Evolutionary conservation across 2,329 filamentous ascomycete genomes (phyloP).

Genomic region (Arachnomyces sp.): DNA sequence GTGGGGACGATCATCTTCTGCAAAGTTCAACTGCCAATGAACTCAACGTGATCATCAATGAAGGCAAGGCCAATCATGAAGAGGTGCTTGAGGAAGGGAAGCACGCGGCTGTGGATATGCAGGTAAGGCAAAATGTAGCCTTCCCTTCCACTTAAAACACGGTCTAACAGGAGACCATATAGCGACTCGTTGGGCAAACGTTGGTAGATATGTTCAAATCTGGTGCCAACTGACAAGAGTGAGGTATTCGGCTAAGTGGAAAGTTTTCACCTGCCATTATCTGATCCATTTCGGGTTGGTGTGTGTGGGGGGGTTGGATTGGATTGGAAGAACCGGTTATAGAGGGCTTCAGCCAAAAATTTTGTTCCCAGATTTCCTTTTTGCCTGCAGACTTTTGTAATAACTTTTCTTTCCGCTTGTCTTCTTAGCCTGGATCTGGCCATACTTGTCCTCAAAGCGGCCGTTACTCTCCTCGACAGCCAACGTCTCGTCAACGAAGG

Average conservation of each 20-base stretch:
- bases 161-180: conserved; percentile 7
- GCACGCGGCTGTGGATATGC: conserved; percentile 56
- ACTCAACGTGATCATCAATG: conserved; percentile 48
- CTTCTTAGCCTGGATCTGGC: conserved; percentile 73
- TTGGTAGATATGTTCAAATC: conserved; percentile 18
- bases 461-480: conserved; percentile 56
- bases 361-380: conserved; percentile 32
- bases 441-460: conserved; percentile 82
- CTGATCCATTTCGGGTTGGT: not conserved
- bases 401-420: conserved; percentile 80
- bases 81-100: conserved; percentile 58
- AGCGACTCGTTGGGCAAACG: conserved; percentile 31
- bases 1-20: conserved; percentile 50
- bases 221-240: too few species aligned
- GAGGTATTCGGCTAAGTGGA: too few species aligned
- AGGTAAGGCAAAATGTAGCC: conserved; percentile 33
- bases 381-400: conserved; percentile 70
- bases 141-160: not conserved
- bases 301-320: too few species aligned
- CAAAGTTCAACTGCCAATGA: conserved; percentile 44
- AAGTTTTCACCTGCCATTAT: too few species aligned
- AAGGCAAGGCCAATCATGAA: conserved; percentile 57
- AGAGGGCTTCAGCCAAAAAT: conserved; percentile 7
- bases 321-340: too few species aligned
- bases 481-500: conserved; percentile 77